Base-by-base conservation (phyloP, 495 filamentous ascomycete genomes). In the Podospora appendiculata region DNA sequence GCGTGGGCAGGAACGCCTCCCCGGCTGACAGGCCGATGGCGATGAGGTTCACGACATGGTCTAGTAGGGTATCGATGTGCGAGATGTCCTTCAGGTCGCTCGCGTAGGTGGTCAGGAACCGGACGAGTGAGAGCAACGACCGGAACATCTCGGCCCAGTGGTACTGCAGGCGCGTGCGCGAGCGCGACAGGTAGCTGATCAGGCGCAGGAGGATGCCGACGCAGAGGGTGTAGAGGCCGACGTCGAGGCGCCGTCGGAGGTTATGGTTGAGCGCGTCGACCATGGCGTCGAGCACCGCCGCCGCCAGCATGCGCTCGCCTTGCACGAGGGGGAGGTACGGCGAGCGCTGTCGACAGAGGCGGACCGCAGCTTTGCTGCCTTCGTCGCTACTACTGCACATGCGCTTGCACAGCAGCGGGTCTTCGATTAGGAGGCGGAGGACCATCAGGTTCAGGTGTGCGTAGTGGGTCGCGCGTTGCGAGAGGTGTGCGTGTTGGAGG, bases 91-190 rank as follows among this genome's bases (percentile, higher is more conserved):
- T 79, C 10, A 98, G 73, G 60, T 95, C 89, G 48, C 81, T 65
- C 3, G 82, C 79, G 63, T 97, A 96, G 41, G 83, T 88, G 33
- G 86, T 89, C 38, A 96, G 78, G 73, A 97, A 97, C 45, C 89
- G 88, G 65, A 96, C 83, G 45, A 96, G 83, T 25, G 88, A 86
- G 18, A 97, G 82, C 13, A 98, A 79, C 6, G 86, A 87, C 51
- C 91, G 85, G 83, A 94, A 98, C 33, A 97, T 79, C 53, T 97
- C 89, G 25, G 90, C 84, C 94, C 94, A 98, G 72, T 98, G 94
- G 65, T 96, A 96, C 14, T 75, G 66, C 33, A 93, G 74, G 40
- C 88, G 79, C 51, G 84, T 88, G 55, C 88, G 83, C 48, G 84
- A 88, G 53, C 83, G 82, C 41, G 86, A 87, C 13, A 96, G 79